Base-by-base conservation (phyloP, 2,329 filamentous ascomycete genomes). In the Diaporthe helianthi region DNA sequence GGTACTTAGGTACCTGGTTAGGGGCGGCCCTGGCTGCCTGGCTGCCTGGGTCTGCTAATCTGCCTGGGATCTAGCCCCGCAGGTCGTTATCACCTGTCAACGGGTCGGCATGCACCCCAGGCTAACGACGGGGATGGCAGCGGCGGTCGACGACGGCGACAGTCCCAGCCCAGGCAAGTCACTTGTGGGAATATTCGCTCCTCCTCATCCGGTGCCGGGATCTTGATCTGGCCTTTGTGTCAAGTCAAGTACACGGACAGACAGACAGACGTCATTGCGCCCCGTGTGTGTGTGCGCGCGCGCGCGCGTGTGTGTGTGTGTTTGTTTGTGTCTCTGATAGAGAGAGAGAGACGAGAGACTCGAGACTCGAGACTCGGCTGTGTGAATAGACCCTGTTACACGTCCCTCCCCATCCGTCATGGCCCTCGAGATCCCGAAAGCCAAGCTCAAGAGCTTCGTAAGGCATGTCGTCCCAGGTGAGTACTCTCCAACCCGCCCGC, bases 401-500 rank as follows among this genome's bases (percentile, higher is more conserved):
- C 5, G 24, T 38, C 3, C n/a, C 17, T 10, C 33, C 33, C 33
- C 33, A 33, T 29, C 49, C 61, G 55, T 12, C 36, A 71, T 71
- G 70, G 55, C 67, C 9, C 31, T 67, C n/a, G 55, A 65, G 2
- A 60, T 71, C 13, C 63, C 67, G 19, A 64, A 69, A 10, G 70
- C 70, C 49, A 69, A 46, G 15, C 15, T 71, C 22, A 58, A 58
- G 49, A 69, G 55, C 26, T 67, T 44, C 51, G 49, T 53, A 17
- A 64, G 52, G 36, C 67, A 71, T 33, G 55, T 69, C 19, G 67
- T 71, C 9, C 55, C 70, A 31, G 70, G 70, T 67, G 51, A 46
- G 70, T 55, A 17, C 26, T 9, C n/a, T n/a, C n/a, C n/a, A n/a
- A n/a, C n/a, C n/a, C n/a, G n/a, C 1, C 19, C 31, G 29, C 22